Base-by-base conservation (phyloP, 1,284 basidiomycete species). In the Trichosporon faecale region DNA sequence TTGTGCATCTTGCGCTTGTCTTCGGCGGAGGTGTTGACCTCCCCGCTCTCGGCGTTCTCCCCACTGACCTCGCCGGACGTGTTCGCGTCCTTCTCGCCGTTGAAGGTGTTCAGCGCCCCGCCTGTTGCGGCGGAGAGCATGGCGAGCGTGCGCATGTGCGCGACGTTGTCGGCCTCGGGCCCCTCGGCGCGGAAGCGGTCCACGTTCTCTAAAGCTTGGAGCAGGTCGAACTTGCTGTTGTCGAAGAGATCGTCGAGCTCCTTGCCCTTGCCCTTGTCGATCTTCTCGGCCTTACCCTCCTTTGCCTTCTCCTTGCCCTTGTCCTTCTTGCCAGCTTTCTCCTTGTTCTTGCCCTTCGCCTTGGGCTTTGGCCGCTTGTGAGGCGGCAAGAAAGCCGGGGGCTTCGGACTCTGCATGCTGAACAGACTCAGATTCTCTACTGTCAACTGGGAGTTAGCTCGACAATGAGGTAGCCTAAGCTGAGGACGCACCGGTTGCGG, bases 1-100 rank as follows among this genome's bases (percentile, higher is more conserved):
- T 66, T 40, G 14, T 67, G 35, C 14, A 65, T 68, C 21, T 68
- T 63, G 27, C 61, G 63, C 63, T n/a, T 49, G 23, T 52, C 49
- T 14, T 55, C 25, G 49, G 8, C 37, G 5, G 7, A 7, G 2
- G 23, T 65, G 14, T 25, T 31, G 37, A 21, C 31, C 1, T 46
- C 49, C 5, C 16, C 40, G 18, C 18, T n/a, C 40, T 44, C 18
- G 1, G 9, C 11, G 35, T 37, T 14, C 33, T 11, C 11, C 9
- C 46, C 46, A n/a, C 25, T 31, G 29, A 11, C 35, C 9, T 40
- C 64, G 64, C 64, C 37, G 12, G 14, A 29, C 64, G 21, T 31
- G 57, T 65, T 65, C 12, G 65, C 65, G 9, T 65, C 44, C 16
- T 52, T 29, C 29, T 40, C 23, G 27, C 8, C 16, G 29, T 33